phyloP scores from a whole-genome alignment of 2,329 filamentous ascomycete genomes.

The Curvularia spicifera region DNA sequence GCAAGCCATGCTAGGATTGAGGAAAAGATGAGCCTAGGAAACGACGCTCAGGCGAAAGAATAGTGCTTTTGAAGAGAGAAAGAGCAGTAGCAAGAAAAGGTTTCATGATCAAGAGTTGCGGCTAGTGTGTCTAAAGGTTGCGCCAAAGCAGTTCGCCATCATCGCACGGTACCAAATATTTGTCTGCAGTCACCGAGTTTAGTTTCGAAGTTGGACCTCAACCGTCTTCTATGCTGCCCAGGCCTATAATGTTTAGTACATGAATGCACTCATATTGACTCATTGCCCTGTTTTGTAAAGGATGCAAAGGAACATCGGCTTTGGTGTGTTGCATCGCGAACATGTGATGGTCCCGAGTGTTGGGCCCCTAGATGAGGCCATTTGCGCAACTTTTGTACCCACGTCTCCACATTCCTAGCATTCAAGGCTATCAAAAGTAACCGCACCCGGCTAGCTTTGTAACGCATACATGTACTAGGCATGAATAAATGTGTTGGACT shows the following conservation, averaged over 20 bases:
- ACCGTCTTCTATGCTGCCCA: neutral
- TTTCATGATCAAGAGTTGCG: neutral
- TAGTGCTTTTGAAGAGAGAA: neutral
- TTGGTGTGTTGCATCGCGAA: neutral
- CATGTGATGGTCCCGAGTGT: neutral
- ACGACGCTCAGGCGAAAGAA: neutral
- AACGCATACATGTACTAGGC: neutral
- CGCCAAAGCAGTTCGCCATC: neutral
- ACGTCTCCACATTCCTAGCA: neutral
- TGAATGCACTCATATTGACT: conserved; percentile 6
- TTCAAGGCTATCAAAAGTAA: neutral
- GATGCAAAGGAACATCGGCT: no score
- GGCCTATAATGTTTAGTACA: neutral
- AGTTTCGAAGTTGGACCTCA: neutral
- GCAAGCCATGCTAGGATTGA: neutral
- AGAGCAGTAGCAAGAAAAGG: neutral
- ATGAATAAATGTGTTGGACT: neutral
- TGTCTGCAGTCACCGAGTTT: neutral
- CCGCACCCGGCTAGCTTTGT: neutral
- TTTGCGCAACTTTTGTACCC: conserved; percentile 13
- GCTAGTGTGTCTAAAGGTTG: neutral
- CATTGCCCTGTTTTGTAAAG: neutral
- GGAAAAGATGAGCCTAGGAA: neutral
- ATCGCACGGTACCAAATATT: neutral
- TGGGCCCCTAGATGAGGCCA: conserved; percentile 1